Percentiles rank a stretch among this genome's conserved stretches.
Conservation (phyloP, 345 rosid genomes). For the Arabidopsis arenosa region DNA sequence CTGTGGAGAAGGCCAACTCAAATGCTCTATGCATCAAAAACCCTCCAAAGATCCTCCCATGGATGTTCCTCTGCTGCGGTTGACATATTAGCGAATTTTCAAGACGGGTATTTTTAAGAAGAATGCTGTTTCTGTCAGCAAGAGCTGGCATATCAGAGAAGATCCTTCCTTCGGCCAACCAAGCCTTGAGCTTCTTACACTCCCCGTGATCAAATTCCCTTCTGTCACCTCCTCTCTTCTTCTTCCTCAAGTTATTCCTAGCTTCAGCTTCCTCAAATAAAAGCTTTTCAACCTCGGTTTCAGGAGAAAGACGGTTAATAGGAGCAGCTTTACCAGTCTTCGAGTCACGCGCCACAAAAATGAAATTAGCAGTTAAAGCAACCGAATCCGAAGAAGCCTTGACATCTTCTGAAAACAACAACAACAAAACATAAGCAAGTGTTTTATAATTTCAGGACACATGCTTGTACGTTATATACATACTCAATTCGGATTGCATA, state of each 20-base stretch:
- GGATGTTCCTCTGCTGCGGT: constrained; percentile 88
- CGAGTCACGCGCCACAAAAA: constrained; percentile 85
- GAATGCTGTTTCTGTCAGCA: constrained; percentile 87
- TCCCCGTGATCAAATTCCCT: constrained; percentile 55
- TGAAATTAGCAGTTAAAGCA: constrained; percentile 75
- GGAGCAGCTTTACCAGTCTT: constrained; percentile 78
- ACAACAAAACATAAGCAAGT: constrained; percentile 7
- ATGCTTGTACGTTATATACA: constrained; percentile 4
- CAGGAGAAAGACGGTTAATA: constrained; percentile 71
- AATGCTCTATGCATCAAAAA: constrained; percentile 85
- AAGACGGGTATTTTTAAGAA: constrained; percentile 68
- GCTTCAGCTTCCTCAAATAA: constrained; percentile 79
- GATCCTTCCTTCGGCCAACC: constrained; percentile 77
- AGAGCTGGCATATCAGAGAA: constrained; percentile 85
- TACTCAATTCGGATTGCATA: constrained; percentile 49
- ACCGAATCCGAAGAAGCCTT: constrained; percentile 53
- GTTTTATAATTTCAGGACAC: not conserved
- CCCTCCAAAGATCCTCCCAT: constrained; percentile 82
- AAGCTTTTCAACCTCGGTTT: constrained; percentile 63
- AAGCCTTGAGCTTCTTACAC: constrained; percentile 51
- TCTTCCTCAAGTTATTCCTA: constrained; percentile 67
- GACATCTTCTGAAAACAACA: constrained; percentile 52
- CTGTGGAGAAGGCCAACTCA: constrained; percentile 87
- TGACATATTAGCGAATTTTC: constrained; percentile 79
- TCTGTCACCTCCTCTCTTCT: constrained; percentile 59